A percentile compares a stretch with the other conserved stretches of the same genome.
Conservation (phyloP, 306 rosid genomes). For the Bauhinia variegata region DNA sequence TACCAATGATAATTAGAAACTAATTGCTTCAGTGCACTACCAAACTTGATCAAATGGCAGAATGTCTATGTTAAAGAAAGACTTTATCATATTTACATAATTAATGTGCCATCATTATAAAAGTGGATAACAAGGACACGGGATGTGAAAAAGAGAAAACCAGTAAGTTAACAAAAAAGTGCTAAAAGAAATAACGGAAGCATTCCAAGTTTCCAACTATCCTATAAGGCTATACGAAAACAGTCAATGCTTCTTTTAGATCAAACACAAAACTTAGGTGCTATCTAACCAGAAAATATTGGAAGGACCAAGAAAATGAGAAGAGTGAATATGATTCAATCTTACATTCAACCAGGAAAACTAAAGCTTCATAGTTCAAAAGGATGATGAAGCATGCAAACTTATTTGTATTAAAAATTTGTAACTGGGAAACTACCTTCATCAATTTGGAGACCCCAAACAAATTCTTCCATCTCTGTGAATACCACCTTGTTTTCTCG, state of each 20-base stretch:
- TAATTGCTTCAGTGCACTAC: constrained; percentile 14
- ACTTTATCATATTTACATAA: constrained; percentile 16
- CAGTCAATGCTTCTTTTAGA: neutral
- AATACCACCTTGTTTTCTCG: constrained; percentile 85
- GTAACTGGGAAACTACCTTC: constrained; percentile 60
- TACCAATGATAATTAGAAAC: constrained; percentile 14
- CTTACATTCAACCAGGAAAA: constrained; percentile 25
- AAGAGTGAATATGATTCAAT: constrained; percentile 10
- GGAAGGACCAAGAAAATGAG: neutral
- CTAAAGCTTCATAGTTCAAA: constrained; percentile 9
- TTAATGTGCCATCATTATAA: constrained; percentile 9
- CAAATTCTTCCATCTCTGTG: constrained; percentile 98
- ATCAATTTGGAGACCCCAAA: constrained; percentile 92
- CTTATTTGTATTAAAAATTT: constrained; percentile 7
- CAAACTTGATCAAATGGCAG: constrained; percentile 15
- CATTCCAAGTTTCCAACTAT: constrained; percentile 19
- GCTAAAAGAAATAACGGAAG: constrained; percentile 22
- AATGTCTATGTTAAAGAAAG: neutral
- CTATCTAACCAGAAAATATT: constrained; percentile 7
- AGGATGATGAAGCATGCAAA: constrained; percentile 8
- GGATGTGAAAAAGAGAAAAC: neutral
- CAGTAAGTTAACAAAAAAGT: neutral
- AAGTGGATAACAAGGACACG: constrained; percentile 10
- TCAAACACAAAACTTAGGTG: constrained; percentile 1
- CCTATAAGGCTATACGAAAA: neutral